These are phyloP conservation scores for Aegilops speltoides DNA, from an alignment of 176 grass and related monocot genomes.

Conservation along the genomic window DNA sequence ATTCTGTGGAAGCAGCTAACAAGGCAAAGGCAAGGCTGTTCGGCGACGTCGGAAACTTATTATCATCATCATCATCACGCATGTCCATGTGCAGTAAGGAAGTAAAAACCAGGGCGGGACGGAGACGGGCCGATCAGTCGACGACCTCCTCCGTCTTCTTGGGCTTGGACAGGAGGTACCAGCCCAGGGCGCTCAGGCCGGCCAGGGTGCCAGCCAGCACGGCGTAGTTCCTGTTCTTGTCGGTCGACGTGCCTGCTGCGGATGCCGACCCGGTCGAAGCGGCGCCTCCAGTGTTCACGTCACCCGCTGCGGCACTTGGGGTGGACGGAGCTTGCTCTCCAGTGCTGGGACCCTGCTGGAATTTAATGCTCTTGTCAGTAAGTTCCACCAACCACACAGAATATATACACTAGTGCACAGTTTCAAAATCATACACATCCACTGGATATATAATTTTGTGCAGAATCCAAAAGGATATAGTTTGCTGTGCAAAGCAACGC, in stretches of 20 bases:
- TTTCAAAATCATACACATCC: too few relatives aligned
- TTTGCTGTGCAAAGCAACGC: too few relatives aligned
- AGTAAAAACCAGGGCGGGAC: constrained; percentile 17
- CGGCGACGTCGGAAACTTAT: constrained; percentile 23
- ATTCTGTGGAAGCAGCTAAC: not conserved
- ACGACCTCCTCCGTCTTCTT: constrained; percentile 65
- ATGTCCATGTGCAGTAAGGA: constrained; percentile 20
- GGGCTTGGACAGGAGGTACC: constrained; percentile 87
- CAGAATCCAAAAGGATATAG: too few relatives aligned
- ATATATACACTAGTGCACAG: too few relatives aligned
- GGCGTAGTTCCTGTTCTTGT: constrained; percentile 54
- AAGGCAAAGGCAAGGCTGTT: not conserved
- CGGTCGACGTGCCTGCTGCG: constrained; percentile 31
- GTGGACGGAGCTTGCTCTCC: too few relatives aligned
- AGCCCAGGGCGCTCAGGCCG: constrained; percentile 60
- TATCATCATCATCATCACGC: constrained; percentile 9
- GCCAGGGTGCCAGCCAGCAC: constrained; percentile 67
- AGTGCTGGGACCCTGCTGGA: too few relatives aligned
- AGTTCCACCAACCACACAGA: too few relatives aligned
- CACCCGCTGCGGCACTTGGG: too few relatives aligned
- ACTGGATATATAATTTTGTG: too few relatives aligned
- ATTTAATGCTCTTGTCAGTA: too few relatives aligned
- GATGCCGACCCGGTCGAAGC: constrained; percentile 36
- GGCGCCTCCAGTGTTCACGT: not conserved
- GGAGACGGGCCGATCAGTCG: constrained; percentile 25